Evolutionary conservation across 306 rosid genomes (phyloP).

Genomic region (Ammopiptanthus mongolicus): DNA sequence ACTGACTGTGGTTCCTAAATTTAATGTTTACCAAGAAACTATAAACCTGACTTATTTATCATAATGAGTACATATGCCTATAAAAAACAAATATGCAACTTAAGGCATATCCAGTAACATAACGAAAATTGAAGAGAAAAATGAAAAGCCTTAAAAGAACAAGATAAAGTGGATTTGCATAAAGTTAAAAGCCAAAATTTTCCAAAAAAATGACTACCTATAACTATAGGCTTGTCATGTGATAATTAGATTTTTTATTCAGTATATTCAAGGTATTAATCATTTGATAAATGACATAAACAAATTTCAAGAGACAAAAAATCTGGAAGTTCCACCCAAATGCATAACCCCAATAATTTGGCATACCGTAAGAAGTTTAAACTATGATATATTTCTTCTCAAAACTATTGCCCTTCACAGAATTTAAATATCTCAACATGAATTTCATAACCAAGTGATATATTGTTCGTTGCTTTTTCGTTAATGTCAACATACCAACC

Average conservation of each 20-base stretch:
- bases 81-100: not conserved
- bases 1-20: not conserved
- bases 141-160: not conserved
- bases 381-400: not conserved
- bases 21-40: constrained; percentile 5
- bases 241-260: not conserved
- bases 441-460: not conserved
- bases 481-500: not conserved
- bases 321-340: not conserved
- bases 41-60: not conserved
- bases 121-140: not conserved
- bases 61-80: not conserved
- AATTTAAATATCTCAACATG: not conserved
- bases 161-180: not conserved
- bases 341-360: not conserved
- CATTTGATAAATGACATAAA: not conserved
- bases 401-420: not conserved
- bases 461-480: not conserved
- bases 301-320: constrained; percentile 3
- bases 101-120: not conserved
- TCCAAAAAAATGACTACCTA: not conserved
- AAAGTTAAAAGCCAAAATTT: not conserved
- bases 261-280: not conserved
- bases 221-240: not conserved
- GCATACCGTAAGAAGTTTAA: constrained; percentile 5